Evolutionary conservation across 345 rosid species (phyloP).

Genomic region (Citrus glauca): DNA sequence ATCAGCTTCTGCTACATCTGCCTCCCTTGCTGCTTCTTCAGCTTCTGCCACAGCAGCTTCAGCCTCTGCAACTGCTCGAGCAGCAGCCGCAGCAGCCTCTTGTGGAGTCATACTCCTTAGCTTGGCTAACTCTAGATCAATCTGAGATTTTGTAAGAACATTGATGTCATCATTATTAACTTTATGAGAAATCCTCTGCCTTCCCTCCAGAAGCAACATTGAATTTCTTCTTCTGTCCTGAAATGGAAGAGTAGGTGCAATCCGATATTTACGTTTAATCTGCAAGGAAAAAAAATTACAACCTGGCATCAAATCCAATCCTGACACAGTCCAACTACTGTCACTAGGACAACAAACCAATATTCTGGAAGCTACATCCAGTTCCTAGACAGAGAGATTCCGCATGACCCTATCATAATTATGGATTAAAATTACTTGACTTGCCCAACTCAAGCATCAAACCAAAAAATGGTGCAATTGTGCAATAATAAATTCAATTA

Average conservation of each 20-base stretch:
- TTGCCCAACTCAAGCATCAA: background rate
- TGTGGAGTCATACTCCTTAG: conserved; percentile 79
- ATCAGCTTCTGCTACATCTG: conserved; percentile 91
- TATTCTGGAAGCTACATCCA: background rate
- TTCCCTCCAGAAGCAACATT: conserved; percentile 33
- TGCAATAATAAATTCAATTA: background rate
- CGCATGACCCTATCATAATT: background rate
- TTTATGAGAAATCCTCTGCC: conserved; percentile 44
- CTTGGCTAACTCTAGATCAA: conserved; percentile 75
- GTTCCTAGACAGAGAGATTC: background rate
- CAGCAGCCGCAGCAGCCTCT: conserved; percentile 89
- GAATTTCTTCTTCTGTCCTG: conserved; percentile 51
- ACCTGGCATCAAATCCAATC: background rate
- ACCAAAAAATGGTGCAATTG: background rate
- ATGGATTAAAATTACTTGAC: background rate
- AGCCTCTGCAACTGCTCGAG: conserved; percentile 88
- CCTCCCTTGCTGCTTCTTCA: conserved; percentile 94
- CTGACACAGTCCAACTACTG: background rate
- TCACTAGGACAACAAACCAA: conserved; percentile 1
- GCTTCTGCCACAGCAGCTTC: conserved; percentile 91
- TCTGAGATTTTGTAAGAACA: conserved; percentile 57
- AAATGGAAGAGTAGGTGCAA: conserved; percentile 49
- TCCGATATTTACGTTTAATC: conserved; percentile 91
- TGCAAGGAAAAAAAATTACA: conserved; percentile 21
- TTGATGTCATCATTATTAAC: conserved; percentile 49